Evolutionary conservation across 2,329 filamentous ascomycete species (phyloP), one percentile per base, ranked within the genome.

Genomic region (Arachnomyces sp.): DNA sequence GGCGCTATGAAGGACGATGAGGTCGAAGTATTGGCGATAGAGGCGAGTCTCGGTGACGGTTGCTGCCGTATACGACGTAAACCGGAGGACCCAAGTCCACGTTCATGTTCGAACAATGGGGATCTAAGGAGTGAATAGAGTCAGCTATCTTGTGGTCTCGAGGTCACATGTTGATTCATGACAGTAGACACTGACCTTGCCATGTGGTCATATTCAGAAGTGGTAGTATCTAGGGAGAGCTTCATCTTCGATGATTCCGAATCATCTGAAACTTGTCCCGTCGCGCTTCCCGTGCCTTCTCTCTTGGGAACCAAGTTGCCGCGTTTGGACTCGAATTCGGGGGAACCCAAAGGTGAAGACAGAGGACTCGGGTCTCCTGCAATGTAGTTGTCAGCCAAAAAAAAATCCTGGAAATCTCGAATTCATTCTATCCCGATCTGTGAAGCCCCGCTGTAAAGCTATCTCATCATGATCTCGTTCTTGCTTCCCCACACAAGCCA

Each of bases 11-110:
- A 82, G 12, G 80, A 78, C 28, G 75, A 71, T 48, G 73, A 72
- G 49, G 73, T 75, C 31, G 82, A 83, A 40, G 74, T 68, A 34
- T 75, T 74, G 34, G 81, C 79, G 44, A 83, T 64, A 18, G 82
- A 82, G 42, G 82, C 73, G 38, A 75, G 72, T 60, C 82, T 74
- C 42, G 77, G 69, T 30, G 78, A 75, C 45, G 84, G 83, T 55
- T 88, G 82, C 64, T 95, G 90, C 61, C 92, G 85, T 62, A 98
- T 98, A 55, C 92, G 84, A 60, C 89, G 84, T 57, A 98, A 75
- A 51, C 92, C 89, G 42, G 87, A 93, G 33, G 83, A 75, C 40
- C 86, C 86, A 47, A 92, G 68, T 52, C 86, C 86, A 72, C 92
- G 85, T 57, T 94, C 88, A 66, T 90, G 86, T 65, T 90, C 88